Base-by-base conservation (phyloP, 1,284 basidiomycete species). In the Sutorius eximius region DNA sequence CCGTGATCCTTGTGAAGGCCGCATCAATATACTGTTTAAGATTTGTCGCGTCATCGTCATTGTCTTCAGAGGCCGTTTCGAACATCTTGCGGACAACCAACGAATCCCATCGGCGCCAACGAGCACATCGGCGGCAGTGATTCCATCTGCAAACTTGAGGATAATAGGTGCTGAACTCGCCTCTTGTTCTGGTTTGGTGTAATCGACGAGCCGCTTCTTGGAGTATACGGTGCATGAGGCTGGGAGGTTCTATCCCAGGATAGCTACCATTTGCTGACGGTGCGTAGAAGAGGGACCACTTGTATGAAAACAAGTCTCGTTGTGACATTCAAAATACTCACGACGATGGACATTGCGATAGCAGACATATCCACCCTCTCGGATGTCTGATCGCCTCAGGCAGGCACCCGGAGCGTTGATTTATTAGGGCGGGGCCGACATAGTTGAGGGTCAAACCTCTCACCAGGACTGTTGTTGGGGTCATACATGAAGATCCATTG, bases 91-190 rank as follows among this genome's bases (percentile, higher is more conserved):
- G 63, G 8, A 68, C 61, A 2, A 47, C 50, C 6, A 65, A 11
- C 64, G 63, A 11, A 65, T 8, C 1, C 63, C 63, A 30, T 60
- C 59, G 5, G 59, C 61, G 32, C 61, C 59, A 24, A 63, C 15
- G 13, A 60, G 49, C 18, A 66, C 46, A 27, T 66, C 63, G 1
- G 63, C 34, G 5, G 41, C 55, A 6, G 45, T 56, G 1, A 54
- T 62, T 11, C 66, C 66, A 22, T 65, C 65, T 0, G 55, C 41
- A 15, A 64, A 67, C 7, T 53, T 40, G 3, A 68, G 61, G n/a
- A 2, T 48, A 6, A 62, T 55, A 1, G 48, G 42, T n/a, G 16
- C 12, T 10, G 50, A 49, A 1, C 45, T 18, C 2, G 12, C 33
- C n/a, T 46, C 51, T 45, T 52, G 32, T 11, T 52, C 40, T 2